Base-by-base conservation (phyloP, 768 basidiomycete genomes). In the Lentinula aciculospora region DNA sequence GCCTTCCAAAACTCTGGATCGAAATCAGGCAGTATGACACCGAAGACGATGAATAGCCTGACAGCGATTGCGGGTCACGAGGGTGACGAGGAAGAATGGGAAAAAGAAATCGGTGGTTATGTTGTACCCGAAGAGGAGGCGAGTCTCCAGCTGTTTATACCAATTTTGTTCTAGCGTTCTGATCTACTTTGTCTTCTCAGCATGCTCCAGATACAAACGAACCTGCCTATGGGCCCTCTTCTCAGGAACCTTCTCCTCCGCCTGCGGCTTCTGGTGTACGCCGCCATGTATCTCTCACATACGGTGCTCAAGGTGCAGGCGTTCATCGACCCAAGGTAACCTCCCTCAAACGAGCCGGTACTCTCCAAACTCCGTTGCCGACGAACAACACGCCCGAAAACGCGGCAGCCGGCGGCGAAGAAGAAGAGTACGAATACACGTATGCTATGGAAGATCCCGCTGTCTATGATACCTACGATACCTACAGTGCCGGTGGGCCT, bases 71-170 rank as follows among this genome's bases (percentile, higher is more conserved):
- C 88, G 53, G 90, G 89, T 40, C 87, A 90, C 65, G 91, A 94
- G 64, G 89, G 86, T 63, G 91, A 92, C 60, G 91, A 94, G 68
- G 91, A 92, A 62, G 88, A 90, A 57, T 94, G 92, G 92, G 88
- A 90, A 68, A 74, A 78, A 42, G 83, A 84, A 39, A 78, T 86
- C 58, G 86, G 85, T 53, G 88, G 89, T 31, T 88, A 89, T 72
- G 90, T 89, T 60, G 54, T 42, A 56, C 47, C 48, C 12, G 54
- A 56, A 31, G 54, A 46, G 34, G 40, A 42, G 39, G 39, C 54
- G 25, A 44, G 40, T 54, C 6, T 5, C 37, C 27, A 15, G 10
- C 21, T 4, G 5, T 31, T 32, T n/a, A n/a, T n/a, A n/a, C n/a
- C 8, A 4, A 21, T 10, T 50, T 50, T 25, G 19, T 23, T 5